Conservation (phyloP, 352 stramenopile genomes). For the Phytophthora pinifolia region DNA sequence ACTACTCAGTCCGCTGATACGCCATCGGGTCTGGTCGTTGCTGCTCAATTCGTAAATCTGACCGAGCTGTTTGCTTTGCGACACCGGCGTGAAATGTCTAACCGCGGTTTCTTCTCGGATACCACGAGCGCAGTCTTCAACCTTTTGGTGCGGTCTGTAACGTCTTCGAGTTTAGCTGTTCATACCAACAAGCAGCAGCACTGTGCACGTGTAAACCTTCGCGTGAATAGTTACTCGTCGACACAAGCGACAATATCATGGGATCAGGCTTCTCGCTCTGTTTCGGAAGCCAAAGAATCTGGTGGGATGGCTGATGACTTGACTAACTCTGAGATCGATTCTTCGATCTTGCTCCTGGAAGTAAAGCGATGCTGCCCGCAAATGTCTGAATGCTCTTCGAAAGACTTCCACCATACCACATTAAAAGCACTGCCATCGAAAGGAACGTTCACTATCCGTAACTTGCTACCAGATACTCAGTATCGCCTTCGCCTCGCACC, state of each 20-base stretch:
- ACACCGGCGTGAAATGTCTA: slow-evolving; percentile 31
- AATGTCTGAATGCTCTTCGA: background rate
- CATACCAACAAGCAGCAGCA: background rate
- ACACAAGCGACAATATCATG: slow-evolving; percentile 38
- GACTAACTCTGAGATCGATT: background rate
- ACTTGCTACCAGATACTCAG: slow-evolving; percentile 47
- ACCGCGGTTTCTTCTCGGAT: slow-evolving; percentile 37
- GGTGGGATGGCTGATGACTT: background rate
- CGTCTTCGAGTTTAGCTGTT: background rate
- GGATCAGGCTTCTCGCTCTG: slow-evolving; percentile 7
- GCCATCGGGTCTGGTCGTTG: background rate
- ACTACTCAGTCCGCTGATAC: slow-evolving; percentile 3
- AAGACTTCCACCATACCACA: background rate
- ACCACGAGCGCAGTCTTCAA: slow-evolving; percentile 33
- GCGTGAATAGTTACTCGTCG: slow-evolving; percentile 33
- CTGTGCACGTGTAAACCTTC: background rate
- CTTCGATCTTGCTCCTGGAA: slow-evolving; percentile 16
- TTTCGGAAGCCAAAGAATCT: background rate
- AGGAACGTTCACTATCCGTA: slow-evolving; percentile 40
- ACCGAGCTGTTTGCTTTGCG: slow-evolving; percentile 36
- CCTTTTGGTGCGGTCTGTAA: slow-evolving; percentile 17
- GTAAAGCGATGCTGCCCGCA: slow-evolving; percentile 8
- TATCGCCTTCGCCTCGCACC: slow-evolving; percentile 39
- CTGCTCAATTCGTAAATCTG: slow-evolving; percentile 28
- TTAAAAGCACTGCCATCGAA: slow-evolving; percentile 33